Conservation (phyloP, 106 monocot species). For the Dendrobium catenatum region DNA sequence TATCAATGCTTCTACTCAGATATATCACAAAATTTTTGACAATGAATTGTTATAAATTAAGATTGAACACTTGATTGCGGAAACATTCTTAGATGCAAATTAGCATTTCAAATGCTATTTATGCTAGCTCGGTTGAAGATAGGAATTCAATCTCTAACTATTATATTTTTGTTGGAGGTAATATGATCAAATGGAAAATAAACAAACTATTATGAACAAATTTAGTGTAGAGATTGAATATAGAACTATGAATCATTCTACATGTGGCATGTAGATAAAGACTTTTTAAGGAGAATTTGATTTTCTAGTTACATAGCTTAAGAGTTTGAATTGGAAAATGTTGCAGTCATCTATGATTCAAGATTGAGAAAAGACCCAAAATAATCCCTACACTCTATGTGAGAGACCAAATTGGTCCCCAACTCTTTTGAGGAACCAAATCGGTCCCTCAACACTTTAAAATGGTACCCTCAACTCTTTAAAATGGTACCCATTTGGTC, state of each 20-base stretch:
- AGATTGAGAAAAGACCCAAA: no score
- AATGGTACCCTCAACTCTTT: no score
- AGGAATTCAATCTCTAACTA: not conserved
- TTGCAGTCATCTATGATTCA: not conserved
- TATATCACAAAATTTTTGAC: not conserved
- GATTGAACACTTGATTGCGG: not conserved
- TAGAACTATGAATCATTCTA: not conserved
- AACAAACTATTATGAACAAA: not conserved
- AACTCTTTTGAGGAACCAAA: no score
- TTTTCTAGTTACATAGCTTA: not conserved
- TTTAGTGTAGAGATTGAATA: not conserved
- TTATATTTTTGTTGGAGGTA: not conserved
- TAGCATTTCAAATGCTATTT: not conserved
- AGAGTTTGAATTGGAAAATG: not conserved
- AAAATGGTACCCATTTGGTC: no score
- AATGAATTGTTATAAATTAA: not conserved
- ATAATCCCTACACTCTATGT: no score
- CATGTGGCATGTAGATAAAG: not conserved
- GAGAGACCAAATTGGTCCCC: no score
- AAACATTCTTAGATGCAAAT: not conserved
- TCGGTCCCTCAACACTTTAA: no score
- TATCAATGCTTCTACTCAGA: no score
- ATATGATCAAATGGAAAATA: not conserved
- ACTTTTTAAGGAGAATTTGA: not conserved
- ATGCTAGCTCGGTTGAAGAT: not conserved